Conservation (phyloP, 2,329 filamentous ascomycete species). For the Sarocladium kiliense region DNA sequence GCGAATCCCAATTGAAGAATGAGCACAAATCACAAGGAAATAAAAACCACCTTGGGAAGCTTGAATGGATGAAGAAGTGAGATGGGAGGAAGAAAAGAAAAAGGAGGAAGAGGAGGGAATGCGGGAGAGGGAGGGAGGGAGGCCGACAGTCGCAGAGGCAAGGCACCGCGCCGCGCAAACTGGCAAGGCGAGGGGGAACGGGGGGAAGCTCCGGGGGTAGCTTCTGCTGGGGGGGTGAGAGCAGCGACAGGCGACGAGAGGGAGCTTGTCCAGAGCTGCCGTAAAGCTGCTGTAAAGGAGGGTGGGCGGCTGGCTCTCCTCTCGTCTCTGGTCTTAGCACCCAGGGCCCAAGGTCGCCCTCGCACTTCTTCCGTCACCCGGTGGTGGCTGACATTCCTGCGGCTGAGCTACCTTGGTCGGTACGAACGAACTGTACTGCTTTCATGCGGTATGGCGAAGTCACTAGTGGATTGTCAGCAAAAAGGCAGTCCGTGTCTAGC, state of each 20-base stretch:
- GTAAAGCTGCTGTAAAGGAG: background rate
- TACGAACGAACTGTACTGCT: background rate
- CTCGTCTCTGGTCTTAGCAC: background rate
- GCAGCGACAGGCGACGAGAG: background rate
- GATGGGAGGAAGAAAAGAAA: constrained; percentile 10
- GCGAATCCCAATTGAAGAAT: constrained; percentile 6
- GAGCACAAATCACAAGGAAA: background rate
- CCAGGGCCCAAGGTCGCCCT: background rate
- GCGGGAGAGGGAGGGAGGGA: constrained; percentile 18
- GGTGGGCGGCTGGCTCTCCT: background rate
- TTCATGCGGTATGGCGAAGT: background rate
- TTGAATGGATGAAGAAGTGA: constrained; percentile 9
- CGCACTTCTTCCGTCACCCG: background rate
- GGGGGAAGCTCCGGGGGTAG: constrained; percentile 4
- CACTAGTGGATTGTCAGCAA: constrained; percentile 3
- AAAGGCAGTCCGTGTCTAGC: background rate
- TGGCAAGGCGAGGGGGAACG: background rate
- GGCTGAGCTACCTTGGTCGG: background rate
- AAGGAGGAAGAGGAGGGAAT: constrained; percentile 16
- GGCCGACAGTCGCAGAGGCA: constrained; percentile 11
- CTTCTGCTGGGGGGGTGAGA: background rate
- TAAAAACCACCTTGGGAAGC: constrained; percentile 3
- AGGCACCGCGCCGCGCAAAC: constrained; percentile 1
- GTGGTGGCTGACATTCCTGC: constrained; percentile 3
- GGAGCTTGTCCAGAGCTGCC: background rate